A percentile compares a stretch with the other conserved stretches of the same genome.
phyloP scores from a whole-genome alignment of 495 filamentous ascomycete species.

The Aspergillus panamensis region DNA sequence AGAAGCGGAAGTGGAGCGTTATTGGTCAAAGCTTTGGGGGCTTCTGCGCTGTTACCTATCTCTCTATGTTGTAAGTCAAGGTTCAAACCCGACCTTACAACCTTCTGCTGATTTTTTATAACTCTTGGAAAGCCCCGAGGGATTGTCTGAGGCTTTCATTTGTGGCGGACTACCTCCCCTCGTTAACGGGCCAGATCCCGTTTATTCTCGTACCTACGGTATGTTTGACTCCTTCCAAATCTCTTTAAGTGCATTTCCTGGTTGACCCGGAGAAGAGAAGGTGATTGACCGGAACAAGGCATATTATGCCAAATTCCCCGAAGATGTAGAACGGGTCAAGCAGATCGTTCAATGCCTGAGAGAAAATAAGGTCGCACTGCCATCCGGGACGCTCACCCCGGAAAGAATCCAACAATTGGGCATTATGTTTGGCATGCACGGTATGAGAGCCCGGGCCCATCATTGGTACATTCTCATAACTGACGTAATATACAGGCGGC shows the following conservation, averaged over 20 bases:
- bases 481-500: conserved; percentile 48
- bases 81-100: not conserved
- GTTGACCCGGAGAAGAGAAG: conserved; percentile 42
- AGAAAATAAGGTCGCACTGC: conserved; percentile 54
- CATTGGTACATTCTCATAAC: not conserved
- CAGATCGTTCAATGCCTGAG: conserved; percentile 60
- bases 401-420: conserved; percentile 72
- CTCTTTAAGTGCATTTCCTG: conserved; percentile 2
- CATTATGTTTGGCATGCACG: conserved; percentile 70
- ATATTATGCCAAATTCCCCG: conserved; percentile 83
- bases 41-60: conserved; percentile 76
- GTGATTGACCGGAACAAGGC: conserved; percentile 61
- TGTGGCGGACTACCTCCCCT: conserved; percentile 80
- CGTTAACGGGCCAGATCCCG: conserved; percentile 63
- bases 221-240: conserved; percentile 3
- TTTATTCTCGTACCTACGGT: conserved; percentile 70
- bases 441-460: conserved; percentile 51
- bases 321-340: conserved; percentile 71
- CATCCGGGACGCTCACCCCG: conserved; percentile 64
- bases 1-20: conserved; percentile 75
- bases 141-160: conserved; percentile 76
- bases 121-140: conserved; percentile 53
- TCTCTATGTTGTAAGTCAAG: conserved; percentile 64
- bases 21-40: conserved; percentile 93
- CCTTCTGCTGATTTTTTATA: conserved; percentile 7